These are phyloP conservation scores for Climacium dendroides DNA, from an alignment of 225 moss, liverwort and hornwort genomes.

Conservation along the genomic window DNA sequence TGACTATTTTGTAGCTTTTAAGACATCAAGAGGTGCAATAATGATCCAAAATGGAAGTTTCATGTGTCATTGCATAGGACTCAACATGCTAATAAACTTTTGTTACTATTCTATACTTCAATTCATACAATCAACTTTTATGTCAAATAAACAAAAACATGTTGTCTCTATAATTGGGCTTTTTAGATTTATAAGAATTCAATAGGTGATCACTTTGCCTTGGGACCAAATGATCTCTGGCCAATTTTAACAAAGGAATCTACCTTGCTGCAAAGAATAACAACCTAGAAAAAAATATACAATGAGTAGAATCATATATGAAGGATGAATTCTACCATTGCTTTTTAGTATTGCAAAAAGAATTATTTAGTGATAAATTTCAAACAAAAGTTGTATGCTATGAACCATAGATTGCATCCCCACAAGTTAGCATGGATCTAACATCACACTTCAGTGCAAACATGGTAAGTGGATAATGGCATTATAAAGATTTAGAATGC, in stretches of 20 bases:
- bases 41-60: background rate
- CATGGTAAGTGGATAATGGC: background rate
- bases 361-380: background rate
- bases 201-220: background rate
- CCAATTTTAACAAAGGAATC: background rate
- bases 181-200: background rate
- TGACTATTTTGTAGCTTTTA: background rate
- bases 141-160: background rate
- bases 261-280: background rate
- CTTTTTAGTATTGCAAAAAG: background rate
- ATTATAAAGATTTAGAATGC: background rate
- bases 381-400: background rate
- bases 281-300: background rate
- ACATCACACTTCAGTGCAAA: background rate
- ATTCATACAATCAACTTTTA: too few relatives aligned
- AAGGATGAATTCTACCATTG: background rate
- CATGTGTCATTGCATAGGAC: background rate
- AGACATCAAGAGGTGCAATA: background rate
- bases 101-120: background rate
- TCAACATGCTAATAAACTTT: background rate
- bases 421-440: background rate
- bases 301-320: background rate
- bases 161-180: fast-evolving
- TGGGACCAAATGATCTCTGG: too few relatives aligned
- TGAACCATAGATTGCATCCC: too few relatives aligned